A percentile compares a stretch with the other conserved stretches of the same genome.
These are phyloP conservation scores for Penicillium longicatenatum DNA, from an alignment of 495 filamentous ascomycete species.

Conservation along the genomic window DNA sequence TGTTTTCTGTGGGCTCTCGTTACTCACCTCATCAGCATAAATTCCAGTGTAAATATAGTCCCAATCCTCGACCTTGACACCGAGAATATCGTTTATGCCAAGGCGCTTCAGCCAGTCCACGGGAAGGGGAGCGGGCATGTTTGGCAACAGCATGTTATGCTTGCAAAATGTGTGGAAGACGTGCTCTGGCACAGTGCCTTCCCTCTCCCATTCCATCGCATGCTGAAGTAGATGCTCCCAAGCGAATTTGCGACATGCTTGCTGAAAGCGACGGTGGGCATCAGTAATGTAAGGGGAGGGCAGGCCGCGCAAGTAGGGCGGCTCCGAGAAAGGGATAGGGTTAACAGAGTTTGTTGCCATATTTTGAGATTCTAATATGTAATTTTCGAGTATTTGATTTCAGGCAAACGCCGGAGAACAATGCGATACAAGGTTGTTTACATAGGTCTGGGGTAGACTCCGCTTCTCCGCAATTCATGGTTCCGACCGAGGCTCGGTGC, in stretches of 20 bases:
- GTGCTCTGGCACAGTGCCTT: constrained; percentile 59
- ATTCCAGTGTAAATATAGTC: constrained; percentile 73
- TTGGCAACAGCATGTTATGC: constrained; percentile 65
- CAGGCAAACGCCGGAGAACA: not conserved
- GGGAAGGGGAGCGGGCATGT: constrained; percentile 66
- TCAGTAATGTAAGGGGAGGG: constrained; percentile 69
- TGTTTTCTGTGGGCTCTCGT: not conserved
- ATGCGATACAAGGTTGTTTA: not conserved
- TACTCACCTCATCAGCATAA: constrained; percentile 61
- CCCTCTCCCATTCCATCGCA: constrained; percentile 67
- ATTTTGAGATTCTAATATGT: constrained; percentile 1
- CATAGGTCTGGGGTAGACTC: not conserved
- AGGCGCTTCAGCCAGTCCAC: constrained; percentile 64
- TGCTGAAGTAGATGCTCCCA: constrained; percentile 58
- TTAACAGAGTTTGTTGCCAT: constrained; percentile 40
- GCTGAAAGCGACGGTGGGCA: constrained; percentile 65
- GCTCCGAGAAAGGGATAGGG: constrained; percentile 70
- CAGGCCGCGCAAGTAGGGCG: constrained; percentile 67
- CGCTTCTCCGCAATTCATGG: constrained; percentile 20
- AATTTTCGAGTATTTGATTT: not conserved
- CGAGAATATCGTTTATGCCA: constrained; percentile 65
- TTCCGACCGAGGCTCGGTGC: constrained; percentile 29
- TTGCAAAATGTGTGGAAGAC: constrained; percentile 63
- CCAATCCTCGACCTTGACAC: constrained; percentile 74
- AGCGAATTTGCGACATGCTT: constrained; percentile 65